phyloP scores from a whole-genome alignment of 495 filamentous ascomycete species.

The Annulohypoxylon maeteangense region DNA sequence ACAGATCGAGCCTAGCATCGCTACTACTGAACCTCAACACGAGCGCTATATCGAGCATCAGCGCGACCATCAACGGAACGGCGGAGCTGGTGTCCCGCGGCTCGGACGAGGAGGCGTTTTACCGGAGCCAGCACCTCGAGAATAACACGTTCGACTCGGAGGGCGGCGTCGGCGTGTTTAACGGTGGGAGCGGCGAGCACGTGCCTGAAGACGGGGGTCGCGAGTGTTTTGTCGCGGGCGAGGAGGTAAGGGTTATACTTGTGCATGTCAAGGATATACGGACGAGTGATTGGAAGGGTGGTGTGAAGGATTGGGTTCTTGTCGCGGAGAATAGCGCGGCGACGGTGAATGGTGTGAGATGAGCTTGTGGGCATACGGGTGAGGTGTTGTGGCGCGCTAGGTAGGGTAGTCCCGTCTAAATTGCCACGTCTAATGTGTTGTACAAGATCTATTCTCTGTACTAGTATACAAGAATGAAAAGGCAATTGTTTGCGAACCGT shows the following conservation, averaged over 20 bases:
- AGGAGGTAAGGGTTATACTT: conserved; percentile 77
- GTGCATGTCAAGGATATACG: conserved; percentile 78
- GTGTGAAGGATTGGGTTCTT: conserved; percentile 77
- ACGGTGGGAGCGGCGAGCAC: conserved; percentile 9
- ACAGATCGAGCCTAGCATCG: conserved; percentile 76
- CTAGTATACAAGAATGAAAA: not conserved
- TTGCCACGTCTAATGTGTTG: not conserved
- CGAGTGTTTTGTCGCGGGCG: conserved; percentile 72
- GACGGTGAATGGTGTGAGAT: conserved; percentile 48
- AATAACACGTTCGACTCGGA: conserved; percentile 84
- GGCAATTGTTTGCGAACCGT: not conserved
- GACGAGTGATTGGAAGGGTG: conserved; percentile 85
- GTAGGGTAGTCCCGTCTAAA: not conserved
- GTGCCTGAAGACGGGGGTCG: conserved; percentile 60
- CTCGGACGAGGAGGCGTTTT: conserved; percentile 84
- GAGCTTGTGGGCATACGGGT: not conserved
- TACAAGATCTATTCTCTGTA: not conserved
- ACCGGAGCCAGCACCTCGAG: conserved; percentile 81
- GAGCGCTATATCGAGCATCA: conserved; percentile 86
- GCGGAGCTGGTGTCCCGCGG: conserved; percentile 76
- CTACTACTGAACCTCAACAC: conserved; percentile 91
- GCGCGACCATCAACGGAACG: conserved; percentile 88
- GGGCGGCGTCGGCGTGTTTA: conserved; percentile 56
- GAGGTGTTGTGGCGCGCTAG: not conserved
- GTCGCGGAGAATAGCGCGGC: conserved; percentile 51